Base-by-base conservation (phyloP, 139 green algal species). In the Chlorella sp. region DNA sequence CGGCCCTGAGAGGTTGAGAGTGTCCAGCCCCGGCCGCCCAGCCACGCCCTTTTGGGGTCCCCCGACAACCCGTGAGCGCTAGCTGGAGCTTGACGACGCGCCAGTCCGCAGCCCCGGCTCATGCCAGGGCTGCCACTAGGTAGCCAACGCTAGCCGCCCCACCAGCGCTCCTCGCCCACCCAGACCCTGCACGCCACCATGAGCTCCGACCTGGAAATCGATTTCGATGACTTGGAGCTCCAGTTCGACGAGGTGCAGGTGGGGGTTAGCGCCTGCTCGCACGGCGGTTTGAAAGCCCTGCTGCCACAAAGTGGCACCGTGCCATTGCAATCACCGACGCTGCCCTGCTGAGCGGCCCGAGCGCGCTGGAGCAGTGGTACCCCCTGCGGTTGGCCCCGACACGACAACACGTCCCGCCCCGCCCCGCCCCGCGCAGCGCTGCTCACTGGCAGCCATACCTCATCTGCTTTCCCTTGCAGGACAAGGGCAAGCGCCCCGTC, bases 181-280 rank as follows among this genome's bases (percentile, higher is more conserved):
- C 71, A 78, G 32, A 15, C 15, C 71, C 71, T 34, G 71, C 71
- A 18, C 34, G 32, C 71, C 71, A 30, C 71, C 64, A 92, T 92
- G 87, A 86, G 89, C 2, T 66, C 78, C 24, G 86, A 83, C 22
- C 79, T 92, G 30, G 40, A 73, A 1, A 53, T 36, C n/a, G 37
- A 82, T 61, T 92, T 92, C 69, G 90, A 91, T 42, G 90, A 92
- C 30, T 34, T 81, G 36, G 90, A 92, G 85, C 78, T 90, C 40
- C 64, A 61, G 32, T 32, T 34, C 32, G 32, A 78, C 30, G 71
- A 40, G 71, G 28, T 37, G 71, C 32, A 34, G 34, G 71, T 78
- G 34, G 71, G 26, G 66, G 66, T 73, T 28, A 28, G 37, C 21
- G 77, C 77, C 77, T 78, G 71, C 71, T 78, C 32, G 71, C 78